Conservation (phyloP, 1,139 yeast genomes). For the Nakaseomyces bracarensis region DNA sequence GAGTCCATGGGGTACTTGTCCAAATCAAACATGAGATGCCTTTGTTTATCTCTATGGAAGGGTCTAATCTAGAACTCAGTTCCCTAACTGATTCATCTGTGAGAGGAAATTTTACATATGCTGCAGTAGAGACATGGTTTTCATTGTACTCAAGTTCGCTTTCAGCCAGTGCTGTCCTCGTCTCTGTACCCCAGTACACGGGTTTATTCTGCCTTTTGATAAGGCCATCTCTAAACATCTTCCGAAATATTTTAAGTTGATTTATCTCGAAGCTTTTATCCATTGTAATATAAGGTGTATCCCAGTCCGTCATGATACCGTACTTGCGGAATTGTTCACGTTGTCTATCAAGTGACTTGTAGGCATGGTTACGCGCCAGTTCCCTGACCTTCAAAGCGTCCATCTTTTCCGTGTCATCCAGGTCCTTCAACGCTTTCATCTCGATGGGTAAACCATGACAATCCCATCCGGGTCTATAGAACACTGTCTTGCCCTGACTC, state of each 20-base stretch:
- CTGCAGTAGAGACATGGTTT: conserved; percentile 62
- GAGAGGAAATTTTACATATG: conserved; percentile 62
- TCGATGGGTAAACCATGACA: conserved; percentile 98
- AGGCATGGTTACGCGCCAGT: conserved; percentile 63
- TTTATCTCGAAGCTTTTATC: conserved; percentile 59
- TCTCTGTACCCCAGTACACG: conserved; percentile 95
- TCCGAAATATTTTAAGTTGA: conserved; percentile 63
- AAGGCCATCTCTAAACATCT: conserved; percentile 56
- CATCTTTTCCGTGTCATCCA: conserved; percentile 25
- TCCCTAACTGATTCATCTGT: conserved; percentile 18
- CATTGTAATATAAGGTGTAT: conserved; percentile 64
- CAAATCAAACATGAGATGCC: conserved; percentile 47
- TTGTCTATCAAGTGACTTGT: conserved; percentile 55
- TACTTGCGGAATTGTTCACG: conserved; percentile 53
- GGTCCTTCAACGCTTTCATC: conserved; percentile 54
- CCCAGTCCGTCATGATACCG: conserved; percentile 82
- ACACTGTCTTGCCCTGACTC: conserved; percentile 50
- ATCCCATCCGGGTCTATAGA: conserved; percentile 94
- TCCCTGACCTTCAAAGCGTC: conserved; percentile 50
- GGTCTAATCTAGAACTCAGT: conserved; percentile 9
- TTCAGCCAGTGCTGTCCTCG: conserved; percentile 90
- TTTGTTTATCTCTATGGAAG: conserved; percentile 4
- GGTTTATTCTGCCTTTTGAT: conserved; percentile 84
- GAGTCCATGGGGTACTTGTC: conserved; percentile 99
- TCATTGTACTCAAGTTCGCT: conserved; percentile 87